Percentiles rank a stretch among this genome's conserved stretches.
These are phyloP conservation scores for Papiliotrema laurentii DNA, from an alignment of 1,284 basidiomycete species.

Conservation along the genomic window DNA sequence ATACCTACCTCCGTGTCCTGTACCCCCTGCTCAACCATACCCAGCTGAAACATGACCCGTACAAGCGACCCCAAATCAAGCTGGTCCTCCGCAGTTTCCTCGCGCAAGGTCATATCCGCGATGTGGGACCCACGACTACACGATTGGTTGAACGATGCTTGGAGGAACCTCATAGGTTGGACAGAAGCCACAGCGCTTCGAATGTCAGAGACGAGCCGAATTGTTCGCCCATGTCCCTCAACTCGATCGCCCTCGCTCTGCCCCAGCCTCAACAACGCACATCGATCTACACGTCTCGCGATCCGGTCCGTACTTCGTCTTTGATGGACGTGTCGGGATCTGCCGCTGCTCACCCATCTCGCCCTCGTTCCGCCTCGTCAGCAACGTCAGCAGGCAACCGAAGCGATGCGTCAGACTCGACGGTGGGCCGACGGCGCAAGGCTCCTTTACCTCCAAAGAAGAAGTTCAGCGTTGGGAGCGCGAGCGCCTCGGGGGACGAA, in stretches of 20 bases:
- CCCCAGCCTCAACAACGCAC: constrained; percentile 16
- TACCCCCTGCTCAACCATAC: constrained; percentile 94
- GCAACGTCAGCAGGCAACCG: constrained; percentile 7
- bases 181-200: constrained; percentile 37
- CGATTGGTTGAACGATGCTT: constrained; percentile 91
- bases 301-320: constrained; percentile 35
- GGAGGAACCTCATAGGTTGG: constrained; percentile 29
- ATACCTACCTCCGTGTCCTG: constrained; percentile 93
- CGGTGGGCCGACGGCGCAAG: constrained; percentile 15
- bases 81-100: constrained; percentile 74
- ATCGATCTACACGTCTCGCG: constrained; percentile 34
- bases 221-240: constrained; percentile 30
- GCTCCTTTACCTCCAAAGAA: constrained; percentile 35
- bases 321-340: constrained; percentile 39
- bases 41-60: constrained; percentile 75
- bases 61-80: constrained; percentile 88
- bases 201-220: constrained; percentile 26
- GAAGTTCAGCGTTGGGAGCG: constrained; percentile 14
- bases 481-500: constrained; percentile 1
- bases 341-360: constrained; percentile 9
- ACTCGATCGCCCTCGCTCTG: constrained; percentile 30
- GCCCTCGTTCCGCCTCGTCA: constrained; percentile 14
- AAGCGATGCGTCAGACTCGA: constrained; percentile 3
- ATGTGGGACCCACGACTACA: constrained; percentile 78
- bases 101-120: constrained; percentile 68